Conservation (phyloP, 306 rosid genomes). For the Lagenaria siceraria region DNA sequence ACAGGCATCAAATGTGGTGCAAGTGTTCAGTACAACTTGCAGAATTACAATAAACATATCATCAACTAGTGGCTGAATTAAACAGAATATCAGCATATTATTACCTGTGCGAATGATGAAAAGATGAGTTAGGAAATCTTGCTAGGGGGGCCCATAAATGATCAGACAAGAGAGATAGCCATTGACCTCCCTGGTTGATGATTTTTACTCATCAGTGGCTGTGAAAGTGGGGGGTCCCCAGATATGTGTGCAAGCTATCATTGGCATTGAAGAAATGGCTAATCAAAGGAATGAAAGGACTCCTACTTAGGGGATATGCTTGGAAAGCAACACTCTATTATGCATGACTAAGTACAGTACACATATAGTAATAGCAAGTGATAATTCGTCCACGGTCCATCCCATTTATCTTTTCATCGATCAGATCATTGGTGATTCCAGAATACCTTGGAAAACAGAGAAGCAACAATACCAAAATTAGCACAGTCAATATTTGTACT, state of each 20-base stretch:
- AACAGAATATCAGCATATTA: conserved; percentile 18
- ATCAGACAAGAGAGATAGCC: conserved; percentile 15
- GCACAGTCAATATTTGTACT: not conserved
- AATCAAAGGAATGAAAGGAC: conserved; percentile 38
- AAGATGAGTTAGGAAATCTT: conserved; percentile 3
- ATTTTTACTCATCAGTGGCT: conserved; percentile 43
- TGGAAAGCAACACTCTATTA: conserved; percentile 27
- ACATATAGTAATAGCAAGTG: conserved; percentile 19
- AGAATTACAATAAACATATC: conserved; percentile 14
- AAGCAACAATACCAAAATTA: conserved; percentile 7
- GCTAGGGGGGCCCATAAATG: conserved; percentile 46
- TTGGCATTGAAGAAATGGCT: conserved; percentile 30
- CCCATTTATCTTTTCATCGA: conserved; percentile 18
- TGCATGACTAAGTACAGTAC: conserved; percentile 27
- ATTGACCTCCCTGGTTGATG: conserved; percentile 20
- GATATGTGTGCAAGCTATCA: conserved; percentile 30
- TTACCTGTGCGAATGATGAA: conserved; percentile 26
- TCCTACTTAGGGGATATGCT: conserved; percentile 27
- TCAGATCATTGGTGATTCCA: conserved; percentile 7
- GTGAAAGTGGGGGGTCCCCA: conserved; percentile 59
- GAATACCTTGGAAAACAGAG: not conserved
- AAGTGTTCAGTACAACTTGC: conserved; percentile 15
- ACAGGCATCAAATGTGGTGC: not conserved
- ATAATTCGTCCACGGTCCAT: conserved; percentile 12
- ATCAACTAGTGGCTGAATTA: not conserved